These are phyloP conservation scores for Didymella glomerata DNA, from an alignment of 2,329 filamentous ascomycete genomes.

Conservation along the genomic window DNA sequence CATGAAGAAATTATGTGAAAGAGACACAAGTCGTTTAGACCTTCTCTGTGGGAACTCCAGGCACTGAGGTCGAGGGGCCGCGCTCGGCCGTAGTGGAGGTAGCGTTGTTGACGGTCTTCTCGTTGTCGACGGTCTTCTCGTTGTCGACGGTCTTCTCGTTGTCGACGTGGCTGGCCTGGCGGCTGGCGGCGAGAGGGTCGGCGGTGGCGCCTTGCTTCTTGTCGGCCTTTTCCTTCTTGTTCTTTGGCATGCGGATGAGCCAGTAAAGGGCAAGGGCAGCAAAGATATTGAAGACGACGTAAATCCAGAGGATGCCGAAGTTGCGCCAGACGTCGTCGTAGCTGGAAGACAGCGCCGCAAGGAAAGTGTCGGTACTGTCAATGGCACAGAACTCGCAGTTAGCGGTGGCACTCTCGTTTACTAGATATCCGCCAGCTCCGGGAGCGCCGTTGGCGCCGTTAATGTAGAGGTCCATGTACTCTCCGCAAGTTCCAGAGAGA, in stretches of 20 bases:
- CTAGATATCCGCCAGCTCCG: slow-evolving; percentile 50
- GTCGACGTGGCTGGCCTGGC: slow-evolving; percentile 21
- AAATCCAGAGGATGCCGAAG: slow-evolving; percentile 64
- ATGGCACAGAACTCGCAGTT: slow-evolving; percentile 56
- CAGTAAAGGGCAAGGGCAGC: slow-evolving; percentile 63
- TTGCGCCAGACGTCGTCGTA: slow-evolving; percentile 62
- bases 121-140: slow-evolving; percentile 24
- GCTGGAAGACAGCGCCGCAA: slow-evolving; percentile 52
- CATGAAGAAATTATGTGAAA: neutral
- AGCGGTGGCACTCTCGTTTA: slow-evolving; percentile 52
- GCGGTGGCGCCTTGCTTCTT: slow-evolving; percentile 12
- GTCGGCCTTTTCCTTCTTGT: slow-evolving; percentile 52
- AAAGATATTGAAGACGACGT: slow-evolving; percentile 61
- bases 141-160: slow-evolving; percentile 23
- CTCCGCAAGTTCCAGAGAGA: slow-evolving; percentile 44
- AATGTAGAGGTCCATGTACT: slow-evolving; percentile 56
- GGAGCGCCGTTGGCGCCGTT: neutral
- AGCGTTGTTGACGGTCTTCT: slow-evolving; percentile 22
- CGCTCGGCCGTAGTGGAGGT: slow-evolving; percentile 25
- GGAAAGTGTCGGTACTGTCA: slow-evolving; percentile 54
- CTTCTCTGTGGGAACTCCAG: slow-evolving; percentile 28
- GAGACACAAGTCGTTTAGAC: slow-evolving; percentile 2
- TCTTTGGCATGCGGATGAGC: slow-evolving; percentile 62
- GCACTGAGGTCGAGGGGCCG: slow-evolving; percentile 19
- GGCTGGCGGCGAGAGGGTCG: slow-evolving; percentile 19